These are phyloP conservation scores for Colletotrichum somersetense DNA, from an alignment of 2,329 filamentous ascomycete species.

Conservation along the genomic window DNA sequence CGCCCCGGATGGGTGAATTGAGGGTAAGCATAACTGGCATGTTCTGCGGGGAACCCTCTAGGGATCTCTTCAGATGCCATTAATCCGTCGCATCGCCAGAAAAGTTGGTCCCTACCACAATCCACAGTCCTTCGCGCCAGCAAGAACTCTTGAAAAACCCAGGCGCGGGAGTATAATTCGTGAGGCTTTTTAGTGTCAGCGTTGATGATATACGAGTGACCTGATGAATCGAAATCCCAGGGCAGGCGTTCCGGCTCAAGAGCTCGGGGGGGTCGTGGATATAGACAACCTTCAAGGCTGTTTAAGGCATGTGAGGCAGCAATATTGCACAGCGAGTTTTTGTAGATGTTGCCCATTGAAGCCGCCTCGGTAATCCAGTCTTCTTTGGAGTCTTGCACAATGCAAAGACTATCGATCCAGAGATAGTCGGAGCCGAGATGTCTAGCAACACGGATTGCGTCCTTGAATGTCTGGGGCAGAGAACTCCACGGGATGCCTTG, in stretches of 20 bases:
- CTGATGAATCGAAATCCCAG: no score
- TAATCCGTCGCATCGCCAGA: background rate
- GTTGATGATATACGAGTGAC: background rate
- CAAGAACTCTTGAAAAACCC: background rate
- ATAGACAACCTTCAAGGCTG: background rate
- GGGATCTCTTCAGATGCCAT: background rate
- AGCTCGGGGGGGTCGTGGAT: background rate
- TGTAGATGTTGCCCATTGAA: background rate
- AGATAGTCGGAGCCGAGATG: background rate
- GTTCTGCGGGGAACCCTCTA: no score
- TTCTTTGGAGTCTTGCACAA: background rate
- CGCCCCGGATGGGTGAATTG: background rate
- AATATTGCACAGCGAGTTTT: background rate
- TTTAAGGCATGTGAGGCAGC: background rate
- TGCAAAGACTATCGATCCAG: background rate
- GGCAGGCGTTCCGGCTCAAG: background rate
- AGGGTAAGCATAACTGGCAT: background rate
- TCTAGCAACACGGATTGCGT: background rate
- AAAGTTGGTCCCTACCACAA: background rate
- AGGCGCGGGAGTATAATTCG: background rate
- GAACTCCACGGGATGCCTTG: background rate
- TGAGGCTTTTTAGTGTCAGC: accelerated
- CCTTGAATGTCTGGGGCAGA: background rate
- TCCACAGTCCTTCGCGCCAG: background rate
- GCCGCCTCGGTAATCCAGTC: background rate